Evolutionary conservation across 805 yeast genomes (phyloP).

Genomic region (Teunomyces kruisii): DNA sequence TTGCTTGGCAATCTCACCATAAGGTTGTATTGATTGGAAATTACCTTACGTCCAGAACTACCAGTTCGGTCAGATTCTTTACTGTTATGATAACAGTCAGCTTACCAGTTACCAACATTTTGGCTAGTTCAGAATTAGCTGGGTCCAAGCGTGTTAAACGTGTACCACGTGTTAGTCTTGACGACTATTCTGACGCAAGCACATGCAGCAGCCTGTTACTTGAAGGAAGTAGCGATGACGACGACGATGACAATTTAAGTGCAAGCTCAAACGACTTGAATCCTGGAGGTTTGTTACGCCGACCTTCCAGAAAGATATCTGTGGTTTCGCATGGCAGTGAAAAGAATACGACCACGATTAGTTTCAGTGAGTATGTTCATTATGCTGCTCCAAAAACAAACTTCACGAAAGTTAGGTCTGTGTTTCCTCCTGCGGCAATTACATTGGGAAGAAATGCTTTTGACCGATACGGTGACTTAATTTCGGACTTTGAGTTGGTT

Average conservation of each 20-base stretch:
- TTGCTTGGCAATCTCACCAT: slow-evolving; percentile 78
- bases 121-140: slow-evolving; percentile 43
- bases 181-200: slow-evolving; percentile 11
- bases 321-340: slow-evolving; percentile 18
- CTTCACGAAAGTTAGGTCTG: slow-evolving; percentile 64
- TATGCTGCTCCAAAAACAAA: slow-evolving; percentile 73
- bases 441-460: slow-evolving; percentile 75
- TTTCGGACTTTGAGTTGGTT: slow-evolving; percentile 71
- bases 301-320: slow-evolving; percentile 18
- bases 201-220: slow-evolving; percentile 10
- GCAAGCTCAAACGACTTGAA: not conserved
- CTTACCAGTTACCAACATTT: slow-evolving; percentile 53
- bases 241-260: slow-evolving; percentile 13
- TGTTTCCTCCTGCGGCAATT: slow-evolving; percentile 74
- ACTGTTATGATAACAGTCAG: slow-evolving; percentile 50
- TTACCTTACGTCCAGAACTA: slow-evolving; percentile 41
- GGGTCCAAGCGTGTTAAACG: slow-evolving; percentile 12
- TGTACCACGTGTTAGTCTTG: not conserved
- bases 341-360: slow-evolving; percentile 25
- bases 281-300: not conserved
- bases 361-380: slow-evolving; percentile 70
- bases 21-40: slow-evolving; percentile 63
- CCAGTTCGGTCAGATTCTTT: slow-evolving; percentile 49
- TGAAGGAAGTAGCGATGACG: slow-evolving; percentile 10
- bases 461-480: slow-evolving; percentile 60